A percentile compares a stretch with the other conserved stretches of the same genome.
phyloP scores from a whole-genome alignment of 768 basidiomycete species.

The Hortiboletus campestris region DNA sequence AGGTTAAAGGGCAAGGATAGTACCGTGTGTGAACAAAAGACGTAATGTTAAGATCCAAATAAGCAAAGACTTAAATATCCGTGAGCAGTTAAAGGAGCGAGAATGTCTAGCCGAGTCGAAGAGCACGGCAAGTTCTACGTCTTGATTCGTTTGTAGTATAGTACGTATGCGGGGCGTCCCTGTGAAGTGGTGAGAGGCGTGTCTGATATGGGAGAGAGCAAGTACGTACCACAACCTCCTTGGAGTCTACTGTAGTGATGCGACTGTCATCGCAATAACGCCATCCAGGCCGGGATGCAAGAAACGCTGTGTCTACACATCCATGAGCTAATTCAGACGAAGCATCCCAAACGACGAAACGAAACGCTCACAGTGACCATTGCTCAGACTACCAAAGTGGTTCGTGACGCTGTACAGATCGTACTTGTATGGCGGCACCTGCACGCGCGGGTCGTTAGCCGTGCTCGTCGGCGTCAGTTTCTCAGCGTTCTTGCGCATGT shows the following conservation, averaged over 20 bases:
- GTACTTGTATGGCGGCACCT: conserved; percentile 87
- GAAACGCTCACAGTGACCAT: conserved; percentile 84
- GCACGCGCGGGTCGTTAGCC: conserved; percentile 72
- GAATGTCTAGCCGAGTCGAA: not conserved
- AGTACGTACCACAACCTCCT: conserved; percentile 76
- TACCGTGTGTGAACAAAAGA: conserved; percentile 5
- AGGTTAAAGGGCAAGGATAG: conserved; percentile 13
- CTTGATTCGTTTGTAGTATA: conserved; percentile 71
- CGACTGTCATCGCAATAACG: conserved; percentile 93
- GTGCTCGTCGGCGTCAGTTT: conserved; percentile 28
- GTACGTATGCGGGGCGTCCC: conserved; percentile 69
- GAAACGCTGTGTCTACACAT: conserved; percentile 81
- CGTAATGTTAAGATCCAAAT: conserved; percentile 22
- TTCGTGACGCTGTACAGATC: conserved; percentile 96
- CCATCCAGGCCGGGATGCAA: conserved; percentile 87
- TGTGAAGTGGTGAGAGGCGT: conserved; percentile 36
- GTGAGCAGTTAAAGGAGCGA: not conserved
- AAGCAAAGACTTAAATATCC: conserved; percentile 26
- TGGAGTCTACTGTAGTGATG: conserved; percentile 66
- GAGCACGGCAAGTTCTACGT: conserved; percentile 10
- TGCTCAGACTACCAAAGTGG: conserved; percentile 90
- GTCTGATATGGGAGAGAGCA: not conserved
- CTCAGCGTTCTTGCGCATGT: conserved; percentile 50
- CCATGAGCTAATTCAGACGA: not conserved
- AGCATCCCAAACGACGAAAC: not conserved